Percentiles rank a stretch among this genome's conserved stretches.
These are phyloP conservation scores for Lactarius sp. DNA, from an alignment of 768 basidiomycete genomes.

Conservation along the genomic window DNA sequence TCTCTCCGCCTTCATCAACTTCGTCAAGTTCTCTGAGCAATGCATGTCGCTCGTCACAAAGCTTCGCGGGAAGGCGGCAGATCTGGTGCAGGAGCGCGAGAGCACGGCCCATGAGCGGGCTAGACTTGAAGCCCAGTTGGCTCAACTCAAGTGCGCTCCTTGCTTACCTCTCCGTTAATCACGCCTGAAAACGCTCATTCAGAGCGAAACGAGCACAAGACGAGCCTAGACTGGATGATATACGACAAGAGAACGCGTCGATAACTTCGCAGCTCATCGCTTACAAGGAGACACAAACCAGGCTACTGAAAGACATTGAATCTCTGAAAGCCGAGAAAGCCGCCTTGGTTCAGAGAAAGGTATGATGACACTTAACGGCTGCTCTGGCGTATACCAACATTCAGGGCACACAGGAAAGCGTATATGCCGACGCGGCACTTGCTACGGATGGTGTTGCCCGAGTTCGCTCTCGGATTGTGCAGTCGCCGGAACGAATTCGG, in stretches of 20 bases:
- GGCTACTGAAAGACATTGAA: constrained; percentile 61
- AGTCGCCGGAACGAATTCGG: constrained; percentile 87
- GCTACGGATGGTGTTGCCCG: constrained; percentile 58
- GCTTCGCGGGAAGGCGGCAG: constrained; percentile 56
- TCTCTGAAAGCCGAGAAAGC: constrained; percentile 68
- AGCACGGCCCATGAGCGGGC: constrained; percentile 45
- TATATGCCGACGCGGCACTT: constrained; percentile 55
- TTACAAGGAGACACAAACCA: constrained; percentile 59
- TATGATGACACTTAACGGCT: constrained; percentile 26
- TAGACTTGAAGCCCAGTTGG: constrained; percentile 49
- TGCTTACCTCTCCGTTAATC: background rate
- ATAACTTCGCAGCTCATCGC: constrained; percentile 63
- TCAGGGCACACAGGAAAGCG: constrained; percentile 43
- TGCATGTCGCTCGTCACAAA: constrained; percentile 55
- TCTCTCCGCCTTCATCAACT: constrained; percentile 89
- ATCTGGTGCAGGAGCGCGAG: constrained; percentile 58
- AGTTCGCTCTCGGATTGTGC: constrained; percentile 73
- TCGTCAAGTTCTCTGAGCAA: constrained; percentile 84
- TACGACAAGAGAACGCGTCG: constrained; percentile 55
- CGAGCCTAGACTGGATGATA: constrained; percentile 59
- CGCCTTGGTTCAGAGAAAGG: constrained; percentile 58
- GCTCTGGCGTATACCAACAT: background rate
- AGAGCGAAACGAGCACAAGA: constrained; percentile 64
- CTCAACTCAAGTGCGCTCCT: constrained; percentile 49
- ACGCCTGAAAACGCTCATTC: background rate